These are phyloP conservation scores for Hippophae rhamnoides DNA, from an alignment of 306 rosid species.

Conservation along the genomic window DNA sequence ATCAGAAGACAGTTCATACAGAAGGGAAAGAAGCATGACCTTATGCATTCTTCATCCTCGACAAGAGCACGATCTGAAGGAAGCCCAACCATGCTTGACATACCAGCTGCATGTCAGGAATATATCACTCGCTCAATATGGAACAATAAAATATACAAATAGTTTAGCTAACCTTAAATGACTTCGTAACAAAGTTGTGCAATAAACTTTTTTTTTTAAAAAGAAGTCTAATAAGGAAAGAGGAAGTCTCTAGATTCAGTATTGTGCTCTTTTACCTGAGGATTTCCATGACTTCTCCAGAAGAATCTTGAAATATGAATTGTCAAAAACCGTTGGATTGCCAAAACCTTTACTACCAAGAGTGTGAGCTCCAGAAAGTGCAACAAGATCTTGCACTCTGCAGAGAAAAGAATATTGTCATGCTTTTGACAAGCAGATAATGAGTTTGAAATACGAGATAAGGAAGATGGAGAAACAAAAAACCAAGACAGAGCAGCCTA, in stretches of 20 bases:
- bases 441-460: neutral
- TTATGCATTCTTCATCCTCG: constrained; percentile 76
- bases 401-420: constrained; percentile 22
- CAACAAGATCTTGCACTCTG: constrained; percentile 87
- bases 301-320: constrained; percentile 82
- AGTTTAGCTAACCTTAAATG: neutral
- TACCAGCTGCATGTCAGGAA: constrained; percentile 49
- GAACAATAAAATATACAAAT: neutral
- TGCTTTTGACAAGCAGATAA: neutral
- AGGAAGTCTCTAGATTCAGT: too few relatives aligned
- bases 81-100: constrained; percentile 83
- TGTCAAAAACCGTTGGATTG: constrained; percentile 69
- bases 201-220: too few relatives aligned
- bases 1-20: constrained; percentile 11
- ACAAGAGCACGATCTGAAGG: constrained; percentile 89
- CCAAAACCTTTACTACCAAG: constrained; percentile 92
- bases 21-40: constrained; percentile 40
- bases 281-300: constrained; percentile 63
- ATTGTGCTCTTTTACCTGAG: constrained; percentile 34
- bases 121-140: neutral
- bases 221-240: too few relatives aligned
- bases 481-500: neutral
- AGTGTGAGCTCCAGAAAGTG: constrained; percentile 94
- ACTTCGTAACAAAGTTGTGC: too few relatives aligned
- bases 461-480: neutral